Base-by-base conservation (phyloP, 768 basidiomycete genomes). In the Symmetrospora coprosmae region DNA sequence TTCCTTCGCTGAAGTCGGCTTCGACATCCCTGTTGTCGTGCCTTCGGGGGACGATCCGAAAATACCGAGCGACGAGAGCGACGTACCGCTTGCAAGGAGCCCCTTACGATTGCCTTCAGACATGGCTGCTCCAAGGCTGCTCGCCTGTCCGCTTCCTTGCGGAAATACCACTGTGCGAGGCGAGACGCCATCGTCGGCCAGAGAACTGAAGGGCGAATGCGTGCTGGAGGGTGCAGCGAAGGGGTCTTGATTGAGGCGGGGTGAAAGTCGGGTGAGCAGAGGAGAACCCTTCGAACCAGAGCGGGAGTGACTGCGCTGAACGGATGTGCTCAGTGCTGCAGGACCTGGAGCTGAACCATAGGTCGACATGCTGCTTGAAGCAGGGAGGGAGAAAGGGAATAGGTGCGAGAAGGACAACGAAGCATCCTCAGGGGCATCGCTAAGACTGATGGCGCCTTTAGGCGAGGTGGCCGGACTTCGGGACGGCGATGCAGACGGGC, bases 361-460 rank as follows among this genome's bases (percentile, higher is more conserved):
- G 13, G 28, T 21, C 3, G 39, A 53, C n/a, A 41, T 28, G 6
- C 23, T 7, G 25, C 33, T 21, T 6, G 51, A 53, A 17, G 33
- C 2, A 31, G 51, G 51, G n/a, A 53, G 6, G 4, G 51, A 53
- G 35, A 53, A 53, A 8, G 51, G 51, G 25, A 53, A 53, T 33
- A 53, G 51, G 13, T 33, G 51, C 4, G 51, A 33, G 31, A 37
- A 53, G 6, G 51, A 33, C 17, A 38, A 53, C 13, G 49, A n/a
- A n/a, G n/a, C n/a, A n/a, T n/a, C n/a, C n/a, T n/a, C n/a, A n/a
- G n/a, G n/a, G n/a, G n/a, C n/a, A n/a, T n/a, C n/a, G n/a, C n/a
- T n/a, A n/a, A n/a, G n/a, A n/a, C n/a, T n/a, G n/a, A n/a, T n/a
- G n/a, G n/a, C n/a, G n/a, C n/a, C n/a, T n/a, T n/a, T n/a, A n/a